phyloP scores from a whole-genome alignment of 345 rosid species.

The Moricandia moricandioides region DNA sequence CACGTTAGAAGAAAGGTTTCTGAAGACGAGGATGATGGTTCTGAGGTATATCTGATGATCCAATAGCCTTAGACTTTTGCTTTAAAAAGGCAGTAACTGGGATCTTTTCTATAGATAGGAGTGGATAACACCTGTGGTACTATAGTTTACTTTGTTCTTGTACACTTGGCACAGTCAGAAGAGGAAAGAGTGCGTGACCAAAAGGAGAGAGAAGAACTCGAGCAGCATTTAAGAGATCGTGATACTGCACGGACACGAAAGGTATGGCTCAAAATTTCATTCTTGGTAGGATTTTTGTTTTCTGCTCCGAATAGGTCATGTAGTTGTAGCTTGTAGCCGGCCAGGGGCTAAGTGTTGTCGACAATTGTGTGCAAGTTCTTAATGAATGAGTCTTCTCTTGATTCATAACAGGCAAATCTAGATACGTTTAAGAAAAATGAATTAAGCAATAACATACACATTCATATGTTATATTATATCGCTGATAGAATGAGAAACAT shows the following conservation, averaged over 20 bases:
- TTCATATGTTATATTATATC: conserved; percentile 18
- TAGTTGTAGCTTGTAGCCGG: background rate
- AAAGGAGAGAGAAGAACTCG: conserved; percentile 84
- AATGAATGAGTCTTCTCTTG: conserved; percentile 4
- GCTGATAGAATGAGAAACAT: conserved; percentile 1
- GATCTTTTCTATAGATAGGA: background rate
- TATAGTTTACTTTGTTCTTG: conserved; percentile 6
- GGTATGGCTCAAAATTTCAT: conserved; percentile 43
- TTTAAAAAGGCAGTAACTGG: conserved; percentile 4
- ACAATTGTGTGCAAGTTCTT: background rate
- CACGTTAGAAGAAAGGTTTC: conserved; percentile 55
- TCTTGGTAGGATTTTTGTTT: conserved; percentile 6
- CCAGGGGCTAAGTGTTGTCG: background rate
- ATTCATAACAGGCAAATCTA: background rate
- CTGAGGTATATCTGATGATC: conserved; percentile 56
- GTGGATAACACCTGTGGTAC: background rate
- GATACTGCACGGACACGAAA: conserved; percentile 82
- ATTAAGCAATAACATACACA: background rate
- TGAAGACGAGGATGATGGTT: conserved; percentile 58
- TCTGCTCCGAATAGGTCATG: conserved; percentile 7
- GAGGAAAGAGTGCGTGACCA: conserved; percentile 92
- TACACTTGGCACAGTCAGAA: conserved; percentile 59
- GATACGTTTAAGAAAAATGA: conserved; percentile 9
- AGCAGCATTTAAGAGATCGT: conserved; percentile 74
- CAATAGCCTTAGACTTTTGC: conserved; percentile 1